These are phyloP conservation scores for Chenopodium album DNA, from an alignment of 148 eudicot species.

Conservation along the genomic window DNA sequence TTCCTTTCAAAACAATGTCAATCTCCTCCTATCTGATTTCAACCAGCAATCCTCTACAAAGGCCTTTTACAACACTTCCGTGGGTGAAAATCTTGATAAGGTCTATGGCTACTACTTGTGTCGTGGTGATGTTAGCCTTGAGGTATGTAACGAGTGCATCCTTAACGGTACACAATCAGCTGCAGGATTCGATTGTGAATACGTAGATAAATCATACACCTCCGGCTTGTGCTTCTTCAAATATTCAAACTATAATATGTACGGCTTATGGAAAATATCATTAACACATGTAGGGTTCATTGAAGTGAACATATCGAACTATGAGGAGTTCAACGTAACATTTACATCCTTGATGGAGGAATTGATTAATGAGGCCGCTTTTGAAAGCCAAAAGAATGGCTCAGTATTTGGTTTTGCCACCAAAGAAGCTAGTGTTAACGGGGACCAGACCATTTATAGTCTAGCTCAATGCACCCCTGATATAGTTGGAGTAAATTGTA, in stretches of 20 bases:
- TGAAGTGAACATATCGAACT: constrained; percentile 5
- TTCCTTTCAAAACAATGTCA: constrained; percentile 10
- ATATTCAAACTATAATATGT: constrained; percentile 3
- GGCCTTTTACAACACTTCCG: constrained; percentile 14
- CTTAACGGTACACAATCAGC: constrained; percentile 12
- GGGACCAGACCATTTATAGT: constrained; percentile 9
- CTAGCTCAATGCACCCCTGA: constrained; percentile 33
- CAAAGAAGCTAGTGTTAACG: constrained; percentile 12
- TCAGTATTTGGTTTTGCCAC: constrained; percentile 5
- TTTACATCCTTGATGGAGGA: constrained; percentile 2
- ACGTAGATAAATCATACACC: background rate
- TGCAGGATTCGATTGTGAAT: background rate
- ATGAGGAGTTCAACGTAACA: constrained; percentile 5
- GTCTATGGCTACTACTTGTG: constrained; percentile 32
- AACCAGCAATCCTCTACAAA: background rate
- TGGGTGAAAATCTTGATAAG: background rate
- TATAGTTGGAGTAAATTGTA: constrained; percentile 18
- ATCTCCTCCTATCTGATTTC: constrained; percentile 16
- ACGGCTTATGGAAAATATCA: background rate
- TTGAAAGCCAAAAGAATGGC: background rate
- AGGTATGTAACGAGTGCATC: constrained; percentile 12
- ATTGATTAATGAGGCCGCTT: constrained; percentile 17
- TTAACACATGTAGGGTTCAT: background rate
- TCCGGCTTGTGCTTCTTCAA: constrained; percentile 9
- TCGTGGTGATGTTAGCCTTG: constrained; percentile 1